Percentiles rank a stretch among this genome's conserved stretches.
Evolutionary conservation across 2,329 filamentous ascomycete species (phyloP).

Genomic region (Chalara sp.): DNA sequence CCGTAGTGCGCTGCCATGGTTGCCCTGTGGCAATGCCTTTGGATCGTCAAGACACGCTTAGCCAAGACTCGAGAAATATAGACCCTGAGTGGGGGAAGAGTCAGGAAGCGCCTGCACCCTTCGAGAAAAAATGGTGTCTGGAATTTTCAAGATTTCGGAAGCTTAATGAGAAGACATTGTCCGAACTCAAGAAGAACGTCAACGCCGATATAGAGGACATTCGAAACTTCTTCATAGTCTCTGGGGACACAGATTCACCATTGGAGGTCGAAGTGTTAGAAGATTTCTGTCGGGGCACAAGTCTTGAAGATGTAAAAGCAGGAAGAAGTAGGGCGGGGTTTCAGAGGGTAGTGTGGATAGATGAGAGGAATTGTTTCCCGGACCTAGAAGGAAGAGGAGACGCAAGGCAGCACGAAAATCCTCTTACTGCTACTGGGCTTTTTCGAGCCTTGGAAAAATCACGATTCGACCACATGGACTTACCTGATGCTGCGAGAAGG

Average conservation of each 20-base stretch:
- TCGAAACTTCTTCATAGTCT: background rate
- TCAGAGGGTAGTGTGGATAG: background rate
- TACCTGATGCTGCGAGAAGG: constrained; percentile 1
- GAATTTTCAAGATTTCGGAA: background rate
- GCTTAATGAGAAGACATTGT: background rate
- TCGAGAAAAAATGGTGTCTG: background rate
- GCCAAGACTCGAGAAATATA: too few relatives aligned
- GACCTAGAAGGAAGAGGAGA: background rate
- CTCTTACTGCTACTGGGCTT: constrained; percentile 2
- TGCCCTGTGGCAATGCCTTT: too few relatives aligned
- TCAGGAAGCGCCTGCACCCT: too few relatives aligned
- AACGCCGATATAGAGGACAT: background rate
- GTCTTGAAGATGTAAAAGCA: background rate
- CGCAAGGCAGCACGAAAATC: constrained; percentile 1
- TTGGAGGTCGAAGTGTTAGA: background rate
- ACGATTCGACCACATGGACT: background rate
- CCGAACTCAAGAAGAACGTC: background rate
- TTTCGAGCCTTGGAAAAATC: background rate
- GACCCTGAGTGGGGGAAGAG: too few relatives aligned
- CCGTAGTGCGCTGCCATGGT: too few relatives aligned
- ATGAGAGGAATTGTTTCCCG: background rate
- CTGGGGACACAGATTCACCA: background rate
- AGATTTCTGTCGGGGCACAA: background rate
- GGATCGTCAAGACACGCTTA: too few relatives aligned
- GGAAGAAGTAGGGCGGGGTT: background rate